phyloP scores from a whole-genome alignment of 2,329 filamentous ascomycete genomes.

The Microdochium bolleyi region DNA sequence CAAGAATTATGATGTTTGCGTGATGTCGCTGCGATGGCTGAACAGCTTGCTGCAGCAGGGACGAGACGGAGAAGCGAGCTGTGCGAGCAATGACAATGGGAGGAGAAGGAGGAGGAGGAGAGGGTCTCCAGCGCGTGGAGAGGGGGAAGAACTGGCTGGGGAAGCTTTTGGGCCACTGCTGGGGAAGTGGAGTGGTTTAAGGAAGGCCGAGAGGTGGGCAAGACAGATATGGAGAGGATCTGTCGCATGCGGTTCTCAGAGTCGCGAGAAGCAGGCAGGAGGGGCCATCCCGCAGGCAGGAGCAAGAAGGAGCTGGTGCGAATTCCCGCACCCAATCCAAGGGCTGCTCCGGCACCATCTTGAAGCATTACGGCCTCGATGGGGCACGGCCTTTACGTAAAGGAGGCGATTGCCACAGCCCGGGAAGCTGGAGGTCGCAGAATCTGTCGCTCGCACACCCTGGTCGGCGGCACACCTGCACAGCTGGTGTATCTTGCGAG shows the following conservation, averaged over 20 bases:
- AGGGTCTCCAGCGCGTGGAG: not conserved
- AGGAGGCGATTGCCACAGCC: not conserved
- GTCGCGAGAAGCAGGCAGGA: not conserved
- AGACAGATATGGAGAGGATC: not conserved
- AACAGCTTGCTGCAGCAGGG: not conserved
- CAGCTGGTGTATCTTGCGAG: no score
- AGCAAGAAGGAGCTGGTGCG: not conserved
- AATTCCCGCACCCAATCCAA: not conserved
- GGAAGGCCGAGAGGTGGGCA: not conserved
- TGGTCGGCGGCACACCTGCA: no score
- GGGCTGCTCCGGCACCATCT: not conserved
- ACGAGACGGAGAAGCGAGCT: not conserved
- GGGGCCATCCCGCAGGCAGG: not conserved
- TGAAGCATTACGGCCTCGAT: no score
- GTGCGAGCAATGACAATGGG: not conserved
- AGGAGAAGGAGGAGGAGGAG: not conserved
- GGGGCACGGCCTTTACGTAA: not conserved
- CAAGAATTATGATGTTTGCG: not conserved
- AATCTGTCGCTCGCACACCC: no score
- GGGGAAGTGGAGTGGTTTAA: not conserved
- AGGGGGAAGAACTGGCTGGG: not conserved
- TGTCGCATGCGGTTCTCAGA: not conserved
- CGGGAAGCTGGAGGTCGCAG: not conserved
- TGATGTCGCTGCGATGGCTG: not conserved
- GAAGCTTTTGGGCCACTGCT: not conserved